Evolutionary conservation across 441 rosid species (phyloP), one percentile per base, ranked within the genome.

Genomic region (Omphalea diandra): DNA sequence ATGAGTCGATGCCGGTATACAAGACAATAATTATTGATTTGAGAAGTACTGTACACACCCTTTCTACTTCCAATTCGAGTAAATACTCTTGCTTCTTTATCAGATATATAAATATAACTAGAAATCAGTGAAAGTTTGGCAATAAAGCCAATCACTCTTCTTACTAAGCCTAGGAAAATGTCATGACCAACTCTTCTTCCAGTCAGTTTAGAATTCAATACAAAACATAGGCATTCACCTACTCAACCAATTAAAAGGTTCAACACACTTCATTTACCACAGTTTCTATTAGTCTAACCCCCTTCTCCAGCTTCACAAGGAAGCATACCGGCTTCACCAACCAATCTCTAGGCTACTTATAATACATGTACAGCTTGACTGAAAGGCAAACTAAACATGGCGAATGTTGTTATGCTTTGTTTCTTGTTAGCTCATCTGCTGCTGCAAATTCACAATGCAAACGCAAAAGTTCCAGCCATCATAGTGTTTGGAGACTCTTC

Each of bases 401-500:
- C 75, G 31, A 32, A 2, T 6, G 63, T 55, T 38, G 38, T 69
- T 17, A 52, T 66, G 56, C 44, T 29, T 6, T 33, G 75, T 76
- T 44, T 79, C 1, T 59, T 85, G 33, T 55, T 80, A 24, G 60
- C 57, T 57, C 73, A 76, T 67, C 67, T 86, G 46, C 74, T 85
- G 4, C 65, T 64, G 76, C 83, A 77, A 67, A 53, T 82, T 54
- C 78, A 65, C 22, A 44, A 66, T 50, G 68, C 71, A 38, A 35
- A 49, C 77, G 14, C 93, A 27, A 78, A 76, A 79, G 84, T 86
- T 67, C 82, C 93, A 1, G 93, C 95, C 54, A 65, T 89, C 54
- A 78, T 86, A 33, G 89, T 87, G 74, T 91, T 91, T 20, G 90
- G 95, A 32, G 97, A 87, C 80, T 91, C 95, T 15, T 71, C 91